Evolutionary conservation across 2,329 filamentous ascomycete genomes (phyloP), one percentile per base, ranked within the genome.

Genomic region (Trichoderma lentiforme): DNA sequence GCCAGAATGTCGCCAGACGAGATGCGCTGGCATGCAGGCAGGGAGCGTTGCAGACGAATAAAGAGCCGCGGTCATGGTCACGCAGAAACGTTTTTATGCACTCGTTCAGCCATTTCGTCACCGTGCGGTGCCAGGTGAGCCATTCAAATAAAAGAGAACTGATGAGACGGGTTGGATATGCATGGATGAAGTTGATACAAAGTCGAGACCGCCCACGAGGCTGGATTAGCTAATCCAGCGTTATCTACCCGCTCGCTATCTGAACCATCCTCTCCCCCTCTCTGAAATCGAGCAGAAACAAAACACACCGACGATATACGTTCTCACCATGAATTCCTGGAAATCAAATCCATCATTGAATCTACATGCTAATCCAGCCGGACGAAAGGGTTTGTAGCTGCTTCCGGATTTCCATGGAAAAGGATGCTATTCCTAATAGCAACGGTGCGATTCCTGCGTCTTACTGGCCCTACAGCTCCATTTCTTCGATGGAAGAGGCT

Each of bases 21-120:
- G 61, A 71, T 73, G 61, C 51, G 71, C 61, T 73, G 68, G 71
- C 67, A 62, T 73, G 71, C 71, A 72, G 71, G 71, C 56, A 47
- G 63, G 68, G 70, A 67, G 53, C 64, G 51, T 68, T 26, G 71
- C 36, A 60, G 71, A 63, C 71, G 68, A 73, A 73, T 73, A 28
- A 71, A 56, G 43, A 65, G 58, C 39, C 11, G 51, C 51, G 43
- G 28, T 18, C 3, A 28, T 69, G 71, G 66, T 72, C 71, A 72
- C 68, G 61, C 68, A 71, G 60, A 70, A 70, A 34, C 67, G 39
- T 39, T 32, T 53, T 70, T 70, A 61, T 70, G 67, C 67, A 70
- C 61, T 30, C 28, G 43, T 53, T 43, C 66, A 69, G 65, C 65
- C 47, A 72, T 69, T 58, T 58, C 65, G 71, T 69, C 65, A 69